A percentile compares a stretch with the other conserved stretches of the same genome.
Evolutionary conservation across 2,329 filamentous ascomycete genomes (phyloP).

Genomic region (Pestalotiopsis fici): DNA sequence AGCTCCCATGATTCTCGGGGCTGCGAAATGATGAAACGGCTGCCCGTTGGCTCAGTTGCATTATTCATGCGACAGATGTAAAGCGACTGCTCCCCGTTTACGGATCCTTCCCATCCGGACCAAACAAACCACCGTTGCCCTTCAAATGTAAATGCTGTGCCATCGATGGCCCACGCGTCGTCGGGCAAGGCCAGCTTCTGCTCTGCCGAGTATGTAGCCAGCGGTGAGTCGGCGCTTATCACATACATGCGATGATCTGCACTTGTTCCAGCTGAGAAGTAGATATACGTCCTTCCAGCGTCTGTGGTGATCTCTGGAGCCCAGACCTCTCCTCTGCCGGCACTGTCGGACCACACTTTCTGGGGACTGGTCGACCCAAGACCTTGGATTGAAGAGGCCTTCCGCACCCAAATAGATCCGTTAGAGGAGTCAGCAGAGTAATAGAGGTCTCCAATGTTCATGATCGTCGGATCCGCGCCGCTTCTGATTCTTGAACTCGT

Average conservation of each 20-base stretch:
- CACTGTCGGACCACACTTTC: constrained; percentile 19
- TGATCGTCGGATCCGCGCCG: constrained; percentile 21
- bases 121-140: constrained; percentile 22
- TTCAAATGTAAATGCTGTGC: constrained; percentile 19
- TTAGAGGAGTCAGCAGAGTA: constrained; percentile 22
- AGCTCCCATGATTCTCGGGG: constrained; percentile 24
- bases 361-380: constrained; percentile 11
- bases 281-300: constrained; percentile 17
- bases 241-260: constrained; percentile 24
- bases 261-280: constrained; percentile 18
- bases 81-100: constrained; percentile 18
- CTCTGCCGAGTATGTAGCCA: constrained; percentile 16
- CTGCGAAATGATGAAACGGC: constrained; percentile 24
- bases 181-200: constrained; percentile 20
- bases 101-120: constrained; percentile 21
- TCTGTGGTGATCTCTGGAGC: constrained; percentile 21
- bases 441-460: constrained; percentile 18
- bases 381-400: constrained; percentile 16
- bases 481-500: constrained; percentile 11
- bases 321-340: constrained; percentile 16
- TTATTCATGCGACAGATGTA: constrained; percentile 25
- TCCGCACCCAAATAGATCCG: constrained; percentile 19
- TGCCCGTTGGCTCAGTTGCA: constrained; percentile 16
- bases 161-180: constrained; percentile 25
- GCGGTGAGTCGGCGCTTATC: constrained; percentile 19